Evolutionary conservation across 2,329 filamentous ascomycete genomes (phyloP), one percentile per base, ranked within the genome.

Genomic region (Uncinocarpus reesii): DNA sequence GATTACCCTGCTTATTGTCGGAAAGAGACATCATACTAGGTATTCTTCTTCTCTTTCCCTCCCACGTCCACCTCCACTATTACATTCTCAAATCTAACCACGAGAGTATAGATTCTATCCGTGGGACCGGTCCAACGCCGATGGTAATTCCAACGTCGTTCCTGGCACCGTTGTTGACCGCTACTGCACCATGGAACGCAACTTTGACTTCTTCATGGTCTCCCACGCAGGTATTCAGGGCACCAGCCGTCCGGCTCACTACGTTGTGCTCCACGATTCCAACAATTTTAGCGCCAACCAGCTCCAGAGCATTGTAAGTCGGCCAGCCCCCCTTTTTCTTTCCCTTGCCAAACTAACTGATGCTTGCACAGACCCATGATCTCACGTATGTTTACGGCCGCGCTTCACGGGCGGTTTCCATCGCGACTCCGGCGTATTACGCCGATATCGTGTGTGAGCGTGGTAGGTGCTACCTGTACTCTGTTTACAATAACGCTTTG

Each of bases 391-490:
- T 86, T 0, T 95, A 84, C 59, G 86, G 85, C 7, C 79, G 88
- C 2, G 86, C 88, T 0, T 90, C 86, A 13, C 88, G 87, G 62
- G 82, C 87, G 0, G 86, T 95, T 43, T 86, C 83, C 57, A 80
- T 94, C 56, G 90, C 84, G 56, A 86, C 88, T 0, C 86, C 88
- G 0, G 88, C 86, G 0, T 94, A 94, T 70, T 95, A 94, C 59
- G 88, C 89, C 0, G 88, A 95, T 61, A 72, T 93, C 23, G 77
- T 92, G 1, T 92, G 86, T 61, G 84, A 86, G 53, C 76, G 88
- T 2, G 83, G 83, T 0, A 73, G 88, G 0, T 75, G 75, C 13
- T 90, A 93, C 61, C 72, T 90, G 1, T 50, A 52, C 11, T 42
- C 45, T 28, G 43, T 43, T 16, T 53, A 37, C 18, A 50, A 53